These are phyloP conservation scores for Penicillium psychrosexuale DNA, from an alignment of 2,329 filamentous ascomycete genomes.

Conservation along the genomic window DNA sequence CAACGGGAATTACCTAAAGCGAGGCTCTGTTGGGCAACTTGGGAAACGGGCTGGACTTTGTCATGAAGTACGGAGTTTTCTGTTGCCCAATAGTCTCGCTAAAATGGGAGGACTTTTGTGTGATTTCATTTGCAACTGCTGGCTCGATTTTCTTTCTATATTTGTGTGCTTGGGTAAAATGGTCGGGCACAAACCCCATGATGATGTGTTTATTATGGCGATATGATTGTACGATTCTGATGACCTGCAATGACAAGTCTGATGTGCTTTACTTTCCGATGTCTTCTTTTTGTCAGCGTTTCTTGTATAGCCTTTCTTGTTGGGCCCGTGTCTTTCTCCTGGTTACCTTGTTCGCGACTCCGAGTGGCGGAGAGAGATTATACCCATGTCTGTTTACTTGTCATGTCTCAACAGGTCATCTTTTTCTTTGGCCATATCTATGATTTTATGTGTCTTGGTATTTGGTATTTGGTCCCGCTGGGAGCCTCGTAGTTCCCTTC, in stretches of 20 bases:
- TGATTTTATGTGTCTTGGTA: constrained; percentile 2
- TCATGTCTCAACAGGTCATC: constrained; percentile 24
- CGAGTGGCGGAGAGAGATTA: constrained; percentile 24
- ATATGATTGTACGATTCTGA: constrained; percentile 38
- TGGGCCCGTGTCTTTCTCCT: constrained; percentile 12
- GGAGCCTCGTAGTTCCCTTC: not conserved
- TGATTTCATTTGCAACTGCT: constrained; percentile 21
- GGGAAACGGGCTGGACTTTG: not conserved
- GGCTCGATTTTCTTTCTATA: constrained; percentile 13
- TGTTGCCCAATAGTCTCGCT: not conserved
- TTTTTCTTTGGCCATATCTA: constrained; percentile 17
- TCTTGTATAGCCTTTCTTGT: constrained; percentile 14
- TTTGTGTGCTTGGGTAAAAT: constrained; percentile 12
- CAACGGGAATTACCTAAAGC: constrained; percentile 3
- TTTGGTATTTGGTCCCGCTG: not conserved
- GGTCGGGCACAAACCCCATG: not conserved
- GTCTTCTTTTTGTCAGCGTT: constrained; percentile 16
- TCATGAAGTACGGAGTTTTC: not conserved
- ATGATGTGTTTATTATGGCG: constrained; percentile 22
- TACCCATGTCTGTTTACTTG: constrained; percentile 23
- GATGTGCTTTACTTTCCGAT: constrained; percentile 18
- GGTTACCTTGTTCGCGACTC: constrained; percentile 15
- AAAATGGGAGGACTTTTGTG: constrained; percentile 23
- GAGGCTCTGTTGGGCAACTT: not conserved
- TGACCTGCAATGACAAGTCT: constrained; percentile 32